Evolutionary conservation across 306 rosid species (phyloP), one percentile per base, ranked within the genome.

Genomic region (Morella rubra): DNA sequence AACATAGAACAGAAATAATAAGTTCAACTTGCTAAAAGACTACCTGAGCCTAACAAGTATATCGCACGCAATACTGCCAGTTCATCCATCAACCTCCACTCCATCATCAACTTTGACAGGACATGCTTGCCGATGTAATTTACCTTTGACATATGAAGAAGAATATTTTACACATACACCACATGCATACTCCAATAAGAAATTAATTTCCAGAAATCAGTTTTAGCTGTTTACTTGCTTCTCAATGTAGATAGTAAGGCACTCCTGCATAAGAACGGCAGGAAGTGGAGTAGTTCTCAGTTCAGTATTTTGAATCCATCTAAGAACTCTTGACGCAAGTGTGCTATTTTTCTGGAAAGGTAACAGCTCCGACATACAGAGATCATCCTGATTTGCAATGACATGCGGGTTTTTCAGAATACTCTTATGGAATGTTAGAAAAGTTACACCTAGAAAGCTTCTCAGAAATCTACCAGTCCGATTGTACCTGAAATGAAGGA

Each of bases 1-100:
- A 32, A 56, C 73, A 47, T 72, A 65, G 54, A 71, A 53, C 47
- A 72, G 75, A 41, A 68, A 58, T 69, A 75, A 55, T 71, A 66
- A 50, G 68, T n/a, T 49, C 75, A 19, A 75, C 75, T 69, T 49
- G 74, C 56, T 68, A 72, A 46, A 60, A 79, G 52, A 82, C 69
- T 89, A 95, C 98, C 98, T 86, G 98, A 95, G 67, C 98, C 98
- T 82, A 95, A 85, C 84, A 95, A 91, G 86, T 88, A 95, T 82
- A 95, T 92, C 76, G 97, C 96, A 52, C 98, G 91, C 85, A 95
- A 79, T 67, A 95, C 97, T 45, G 93, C 91, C 69, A 95, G 96
- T 84, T 95, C 97, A 71, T 92, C 98, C 96, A 95, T 95, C 89
- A 95, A 89, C 72, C 90, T 90, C 98, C 98, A 95, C 73, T 88